phyloP scores from a whole-genome alignment of 345 rosid genomes.

The Eucalyptus cloeziana region DNA sequence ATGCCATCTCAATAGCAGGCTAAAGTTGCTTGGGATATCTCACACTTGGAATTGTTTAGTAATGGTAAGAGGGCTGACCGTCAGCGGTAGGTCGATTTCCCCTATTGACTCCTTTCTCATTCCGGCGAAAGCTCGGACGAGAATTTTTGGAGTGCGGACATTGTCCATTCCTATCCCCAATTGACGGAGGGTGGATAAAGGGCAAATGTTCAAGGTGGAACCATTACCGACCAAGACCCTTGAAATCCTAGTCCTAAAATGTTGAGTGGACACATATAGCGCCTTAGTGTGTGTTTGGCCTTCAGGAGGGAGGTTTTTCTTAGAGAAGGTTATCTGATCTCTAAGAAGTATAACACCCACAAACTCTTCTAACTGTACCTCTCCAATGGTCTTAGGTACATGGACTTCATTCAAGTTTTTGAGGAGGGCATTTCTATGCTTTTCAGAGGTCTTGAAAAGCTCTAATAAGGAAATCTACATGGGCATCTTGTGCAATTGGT shows the following conservation, averaged over 20 bases:
- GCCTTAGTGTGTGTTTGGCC: too few species aligned
- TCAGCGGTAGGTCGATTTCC: too few species aligned
- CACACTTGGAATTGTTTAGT: too few species aligned
- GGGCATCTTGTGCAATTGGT: fast-evolving
- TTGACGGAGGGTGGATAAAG: fast-evolving
- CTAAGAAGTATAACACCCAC: fast-evolving
- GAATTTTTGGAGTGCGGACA: fast-evolving
- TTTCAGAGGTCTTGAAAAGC: fast-evolving
- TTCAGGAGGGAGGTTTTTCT: fast-evolving
- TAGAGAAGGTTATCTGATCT: fast-evolving
- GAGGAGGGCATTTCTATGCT: too few species aligned
- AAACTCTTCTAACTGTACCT: fast-evolving
- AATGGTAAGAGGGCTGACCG: too few species aligned
- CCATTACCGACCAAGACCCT: fast-evolving
- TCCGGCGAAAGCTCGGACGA: fast-evolving
- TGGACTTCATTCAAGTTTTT: too few species aligned
- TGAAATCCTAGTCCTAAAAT: fast-evolving
- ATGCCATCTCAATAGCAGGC: too few species aligned
- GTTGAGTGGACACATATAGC: fast-evolving
- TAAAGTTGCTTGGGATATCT: too few species aligned
- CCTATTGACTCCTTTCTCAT: too few species aligned
- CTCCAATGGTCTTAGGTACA: fast-evolving
- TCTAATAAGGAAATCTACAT: fast-evolving
- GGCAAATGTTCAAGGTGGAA: too few species aligned
- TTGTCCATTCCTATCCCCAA: too few species aligned